Percentiles rank a stretch among this genome's conserved stretches.
These are phyloP conservation scores for Cyberlindnera euphorbiiphila DNA, from an alignment of 805 yeast species.

Conservation along the genomic window DNA sequence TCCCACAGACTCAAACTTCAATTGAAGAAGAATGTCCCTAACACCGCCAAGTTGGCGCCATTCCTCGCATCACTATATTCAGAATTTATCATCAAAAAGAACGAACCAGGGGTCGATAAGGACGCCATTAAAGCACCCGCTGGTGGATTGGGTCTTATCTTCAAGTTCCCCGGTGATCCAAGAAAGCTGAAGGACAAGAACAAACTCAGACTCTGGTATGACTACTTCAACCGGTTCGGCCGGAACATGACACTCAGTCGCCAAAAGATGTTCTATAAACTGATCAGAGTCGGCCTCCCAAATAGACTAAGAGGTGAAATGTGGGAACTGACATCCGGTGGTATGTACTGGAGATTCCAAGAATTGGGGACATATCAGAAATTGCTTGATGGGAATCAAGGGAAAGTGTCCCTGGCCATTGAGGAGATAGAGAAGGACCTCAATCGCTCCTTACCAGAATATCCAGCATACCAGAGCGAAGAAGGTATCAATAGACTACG, in stretches of 20 bases:
- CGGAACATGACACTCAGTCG: conserved; percentile 72
- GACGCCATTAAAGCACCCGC: conserved; percentile 51
- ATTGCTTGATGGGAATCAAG: conserved; percentile 57
- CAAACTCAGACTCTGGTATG: conserved; percentile 91
- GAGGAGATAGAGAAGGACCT: conserved; percentile 97
- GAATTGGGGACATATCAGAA: conserved; percentile 55
- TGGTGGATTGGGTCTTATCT: conserved; percentile 84
- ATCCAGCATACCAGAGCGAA: conserved; percentile 82
- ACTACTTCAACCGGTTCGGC: conserved; percentile 79
- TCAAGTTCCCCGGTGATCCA: conserved; percentile 88
- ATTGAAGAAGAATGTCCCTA: conserved; percentile 58
- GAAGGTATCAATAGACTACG: conserved; percentile 86
- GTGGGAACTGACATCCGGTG: conserved; percentile 92
- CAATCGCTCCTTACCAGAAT: conserved; percentile 92
- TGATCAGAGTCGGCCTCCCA: conserved; percentile 91
- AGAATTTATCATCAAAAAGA: conserved; percentile 68
- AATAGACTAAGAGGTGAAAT: conserved; percentile 91
- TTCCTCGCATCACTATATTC: conserved; percentile 77
- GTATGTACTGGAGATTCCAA: conserved; percentile 68
- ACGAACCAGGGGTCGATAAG: conserved; percentile 30
- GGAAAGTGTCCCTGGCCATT: conserved; percentile 72
- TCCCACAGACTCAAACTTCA: conserved; percentile 61
- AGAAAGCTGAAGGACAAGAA: conserved; percentile 72
- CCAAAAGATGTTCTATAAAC: conserved; percentile 73
- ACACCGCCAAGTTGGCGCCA: conserved; percentile 57